phyloP scores from a whole-genome alignment of 306 rosid genomes.

The Begonia fuchsioides region DNA sequence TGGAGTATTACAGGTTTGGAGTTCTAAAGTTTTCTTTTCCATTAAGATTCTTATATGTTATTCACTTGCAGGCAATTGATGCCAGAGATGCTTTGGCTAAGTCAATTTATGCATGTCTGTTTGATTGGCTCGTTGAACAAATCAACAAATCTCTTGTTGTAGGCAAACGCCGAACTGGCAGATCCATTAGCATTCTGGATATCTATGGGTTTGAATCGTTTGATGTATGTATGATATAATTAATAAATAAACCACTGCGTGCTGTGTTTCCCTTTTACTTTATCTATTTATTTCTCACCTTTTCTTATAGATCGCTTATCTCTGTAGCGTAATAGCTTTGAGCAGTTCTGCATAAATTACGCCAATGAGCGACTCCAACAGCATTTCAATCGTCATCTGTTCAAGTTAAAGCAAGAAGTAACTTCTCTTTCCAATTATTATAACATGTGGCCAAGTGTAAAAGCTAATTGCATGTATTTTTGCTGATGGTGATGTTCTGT shows the following conservation, averaged over 20 bases:
- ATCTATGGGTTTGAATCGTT: constrained; percentile 98
- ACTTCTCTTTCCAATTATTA: not conserved
- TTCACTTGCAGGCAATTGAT: constrained; percentile 53
- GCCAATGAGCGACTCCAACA: constrained; percentile 97
- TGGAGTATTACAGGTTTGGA: not conserved
- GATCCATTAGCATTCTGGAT: constrained; percentile 97
- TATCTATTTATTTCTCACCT: constrained; percentile 1
- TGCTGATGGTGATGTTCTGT: too few relatives aligned
- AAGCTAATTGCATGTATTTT: too few relatives aligned
- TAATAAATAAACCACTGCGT: too few relatives aligned
- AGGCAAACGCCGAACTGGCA: constrained; percentile 93
- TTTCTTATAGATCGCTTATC: constrained; percentile 10
- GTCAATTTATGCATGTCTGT: constrained; percentile 80
- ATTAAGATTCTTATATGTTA: not conserved
- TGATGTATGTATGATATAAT: constrained; percentile 46
- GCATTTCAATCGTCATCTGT: constrained; percentile 95
- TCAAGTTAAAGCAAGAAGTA: constrained; percentile 99
- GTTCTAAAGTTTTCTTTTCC: too few relatives aligned
- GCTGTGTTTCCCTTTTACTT: constrained; percentile 2
- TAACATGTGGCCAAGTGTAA: not conserved
- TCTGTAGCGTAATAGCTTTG: constrained; percentile 85
- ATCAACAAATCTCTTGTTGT: constrained; percentile 95
- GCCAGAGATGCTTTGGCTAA: constrained; percentile 98
- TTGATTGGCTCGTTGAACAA: constrained; percentile 96
- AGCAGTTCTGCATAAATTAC: constrained; percentile 97